Evolutionary conservation across 2,329 filamentous ascomycete genomes (phyloP).

Genomic region (Incumbomyces delicatus): DNA sequence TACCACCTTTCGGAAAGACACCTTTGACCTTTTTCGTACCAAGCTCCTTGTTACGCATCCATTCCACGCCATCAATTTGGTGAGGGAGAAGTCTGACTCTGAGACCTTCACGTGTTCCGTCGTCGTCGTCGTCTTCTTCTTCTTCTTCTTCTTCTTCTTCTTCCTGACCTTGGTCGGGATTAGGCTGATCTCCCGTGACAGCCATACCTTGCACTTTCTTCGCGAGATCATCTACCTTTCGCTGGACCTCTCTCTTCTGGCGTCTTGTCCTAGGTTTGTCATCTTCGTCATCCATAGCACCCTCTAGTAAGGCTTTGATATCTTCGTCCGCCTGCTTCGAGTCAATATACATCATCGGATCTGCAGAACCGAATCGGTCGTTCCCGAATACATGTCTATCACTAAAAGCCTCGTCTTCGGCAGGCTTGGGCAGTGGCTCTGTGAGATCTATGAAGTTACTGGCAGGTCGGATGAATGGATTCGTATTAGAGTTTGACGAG

Average conservation of each 20-base stretch:
- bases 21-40: conserved; percentile 72
- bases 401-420: conserved; percentile 37
- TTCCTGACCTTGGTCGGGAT: conserved; percentile 25
- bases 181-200: conserved; percentile 28
- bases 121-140: conserved; percentile 38
- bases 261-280: conserved; percentile 29
- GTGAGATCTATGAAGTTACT: conserved; percentile 43
- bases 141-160: conserved; percentile 33
- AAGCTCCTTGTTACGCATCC: conserved; percentile 90
- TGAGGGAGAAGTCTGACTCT: conserved; percentile 84
- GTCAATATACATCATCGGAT: conserved; percentile 44
- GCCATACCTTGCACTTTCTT: conserved; percentile 34
- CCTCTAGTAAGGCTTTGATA: conserved; percentile 42
- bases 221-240: conserved; percentile 32
- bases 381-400: conserved; percentile 33
- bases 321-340: conserved; percentile 41
- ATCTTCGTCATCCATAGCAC: conserved; percentile 42
- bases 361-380: conserved; percentile 44
- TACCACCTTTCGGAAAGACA: conserved; percentile 77
- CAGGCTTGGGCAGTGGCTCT: background rate
- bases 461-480: conserved; percentile 33
- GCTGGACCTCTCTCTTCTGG: conserved; percentile 31
- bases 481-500: conserved; percentile 34
- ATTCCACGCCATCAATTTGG: conserved; percentile 84
- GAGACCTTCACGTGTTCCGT: conserved; percentile 65